These are phyloP conservation scores for Barbatosphaeria neglecta DNA, from an alignment of 495 filamentous ascomycete genomes.

Conservation along the genomic window DNA sequence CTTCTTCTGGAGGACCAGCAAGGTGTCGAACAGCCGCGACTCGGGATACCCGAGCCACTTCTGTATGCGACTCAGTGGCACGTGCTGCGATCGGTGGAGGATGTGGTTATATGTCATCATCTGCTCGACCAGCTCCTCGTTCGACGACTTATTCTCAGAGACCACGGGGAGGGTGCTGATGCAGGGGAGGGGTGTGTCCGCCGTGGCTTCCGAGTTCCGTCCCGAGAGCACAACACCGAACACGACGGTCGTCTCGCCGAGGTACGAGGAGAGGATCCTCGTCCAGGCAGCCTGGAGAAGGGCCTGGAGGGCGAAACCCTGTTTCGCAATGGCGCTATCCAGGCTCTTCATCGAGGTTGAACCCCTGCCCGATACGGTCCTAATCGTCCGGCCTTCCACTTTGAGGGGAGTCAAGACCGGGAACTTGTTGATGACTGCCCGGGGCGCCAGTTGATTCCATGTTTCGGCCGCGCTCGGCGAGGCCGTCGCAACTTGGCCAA, in stretches of 20 bases:
- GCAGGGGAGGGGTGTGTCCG: conserved; percentile 53
- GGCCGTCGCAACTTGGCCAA: conserved; percentile 27
- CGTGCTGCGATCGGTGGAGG: conserved; percentile 56
- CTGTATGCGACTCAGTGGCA: conserved; percentile 55
- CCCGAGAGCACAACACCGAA: conserved; percentile 71
- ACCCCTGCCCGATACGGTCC: conserved; percentile 29
- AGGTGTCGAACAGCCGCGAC: conserved; percentile 58
- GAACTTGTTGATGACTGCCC: conserved; percentile 48
- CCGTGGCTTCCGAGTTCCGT: conserved; percentile 41
- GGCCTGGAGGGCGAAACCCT: conserved; percentile 57
- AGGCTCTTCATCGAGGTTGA: conserved; percentile 26
- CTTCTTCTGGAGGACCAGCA: conserved; percentile 67
- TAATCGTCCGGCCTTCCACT: conserved; percentile 19
- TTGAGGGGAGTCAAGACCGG: conserved; percentile 56
- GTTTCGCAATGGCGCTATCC: conserved; percentile 36
- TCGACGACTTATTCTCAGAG: conserved; percentile 35
- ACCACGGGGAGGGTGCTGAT: conserved; percentile 61
- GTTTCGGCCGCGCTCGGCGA: conserved; percentile 34
- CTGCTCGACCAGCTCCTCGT: conserved; percentile 39
- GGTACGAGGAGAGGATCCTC: conserved; percentile 55
- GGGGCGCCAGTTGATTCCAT: conserved; percentile 46
- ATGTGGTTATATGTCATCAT: conserved; percentile 51
- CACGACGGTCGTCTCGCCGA: conserved; percentile 52
- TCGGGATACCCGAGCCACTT: conserved; percentile 48
- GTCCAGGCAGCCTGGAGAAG: conserved; percentile 67